Evolutionary conservation across 257 asterid genomes (phyloP), one percentile per base, ranked within the genome.

Genomic region (Marsdenia floribunda): DNA sequence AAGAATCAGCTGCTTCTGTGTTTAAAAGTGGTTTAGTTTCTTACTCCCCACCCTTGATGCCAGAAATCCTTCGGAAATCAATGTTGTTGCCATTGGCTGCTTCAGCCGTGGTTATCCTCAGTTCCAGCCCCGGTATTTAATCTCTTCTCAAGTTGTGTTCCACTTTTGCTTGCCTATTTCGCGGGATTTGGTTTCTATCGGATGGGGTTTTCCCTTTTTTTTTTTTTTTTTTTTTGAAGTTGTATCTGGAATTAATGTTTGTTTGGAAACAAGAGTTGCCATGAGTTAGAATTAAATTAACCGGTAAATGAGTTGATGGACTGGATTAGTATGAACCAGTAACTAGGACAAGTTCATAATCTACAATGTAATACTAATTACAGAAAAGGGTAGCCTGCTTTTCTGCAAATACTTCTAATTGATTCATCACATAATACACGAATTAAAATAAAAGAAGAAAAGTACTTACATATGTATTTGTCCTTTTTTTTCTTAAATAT

Each of bases 101-200:
- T 42, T 72, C 83, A 0, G 71, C 79, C 29, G 71, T 73, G 21
- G 47, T 72, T 44, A 11, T 80, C 19, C 73, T 80, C 42, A 53
- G 66, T 73, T 66, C 83, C 22, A 4, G 66, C 42, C 71, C 83
- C 2, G 83, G 83, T 80, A 75, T 64, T 33, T 37, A n/a, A 21
- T 60, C 59, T 22, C 13, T 47, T 38, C 67, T 46, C 16, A 29
- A 44, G 6, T 66, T 66, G 7, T 9, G 16, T 21, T 66, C 29
- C 29, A 38, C 42, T 38, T 66, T 53, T 66, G 7, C 33, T 64
- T 10, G 12, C 44, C 5, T 37, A 12, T 37, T 35, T 37, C 35
- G 6, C 12, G 46, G 69, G 22, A 66, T 38, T 66, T 66, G 18
- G 67, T 5, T 1, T 61, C n/a, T 16, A 33, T 29, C 49, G 68